Conservation (phyloP, 495 filamentous ascomycete genomes). For the Penicillium dipodomyicola region DNA sequence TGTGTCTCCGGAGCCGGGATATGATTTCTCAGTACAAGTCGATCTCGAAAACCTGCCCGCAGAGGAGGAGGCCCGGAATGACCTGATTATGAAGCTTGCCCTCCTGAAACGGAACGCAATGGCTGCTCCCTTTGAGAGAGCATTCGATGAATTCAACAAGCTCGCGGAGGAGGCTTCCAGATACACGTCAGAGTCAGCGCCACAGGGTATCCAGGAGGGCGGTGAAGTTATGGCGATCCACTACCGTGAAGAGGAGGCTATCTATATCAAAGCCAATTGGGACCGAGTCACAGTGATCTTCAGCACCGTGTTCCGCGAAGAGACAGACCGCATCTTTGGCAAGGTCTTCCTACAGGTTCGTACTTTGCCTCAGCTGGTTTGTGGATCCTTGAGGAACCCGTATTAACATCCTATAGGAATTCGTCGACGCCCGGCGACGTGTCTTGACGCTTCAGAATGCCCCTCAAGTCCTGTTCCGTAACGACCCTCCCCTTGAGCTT, state of each 20-base stretch:
- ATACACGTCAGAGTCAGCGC: slow-evolving; percentile 87
- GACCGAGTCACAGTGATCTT: slow-evolving; percentile 98
- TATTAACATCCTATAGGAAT: slow-evolving; percentile 59
- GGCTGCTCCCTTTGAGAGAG: slow-evolving; percentile 95
- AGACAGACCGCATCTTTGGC: slow-evolving; percentile 94
- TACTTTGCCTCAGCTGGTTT: not conserved
- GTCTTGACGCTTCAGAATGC: slow-evolving; percentile 86
- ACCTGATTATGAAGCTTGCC: slow-evolving; percentile 78
- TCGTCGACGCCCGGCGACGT: slow-evolving; percentile 90
- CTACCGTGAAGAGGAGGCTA: slow-evolving; percentile 98
- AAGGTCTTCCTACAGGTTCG: slow-evolving; percentile 81
- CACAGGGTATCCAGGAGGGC: slow-evolving; percentile 81
- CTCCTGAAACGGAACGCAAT: slow-evolving; percentile 95
- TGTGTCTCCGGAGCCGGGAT: slow-evolving; percentile 79
- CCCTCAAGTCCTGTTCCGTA: slow-evolving; percentile 95
- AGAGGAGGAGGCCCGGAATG: slow-evolving; percentile 75
- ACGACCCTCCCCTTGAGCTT: slow-evolving; percentile 90
- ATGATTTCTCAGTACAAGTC: slow-evolving; percentile 88
- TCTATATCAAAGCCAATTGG: slow-evolving; percentile 96
- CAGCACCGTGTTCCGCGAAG: slow-evolving; percentile 95
- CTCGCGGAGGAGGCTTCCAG: slow-evolving; percentile 83
- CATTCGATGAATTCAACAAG: slow-evolving; percentile 87
- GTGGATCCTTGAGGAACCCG: not conserved
- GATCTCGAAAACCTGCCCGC: slow-evolving; percentile 84
- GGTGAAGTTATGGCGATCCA: slow-evolving; percentile 95